phyloP scores from a whole-genome alignment of 169 alveolate genomes.

The Cryptosporidium viatorum region DNA sequence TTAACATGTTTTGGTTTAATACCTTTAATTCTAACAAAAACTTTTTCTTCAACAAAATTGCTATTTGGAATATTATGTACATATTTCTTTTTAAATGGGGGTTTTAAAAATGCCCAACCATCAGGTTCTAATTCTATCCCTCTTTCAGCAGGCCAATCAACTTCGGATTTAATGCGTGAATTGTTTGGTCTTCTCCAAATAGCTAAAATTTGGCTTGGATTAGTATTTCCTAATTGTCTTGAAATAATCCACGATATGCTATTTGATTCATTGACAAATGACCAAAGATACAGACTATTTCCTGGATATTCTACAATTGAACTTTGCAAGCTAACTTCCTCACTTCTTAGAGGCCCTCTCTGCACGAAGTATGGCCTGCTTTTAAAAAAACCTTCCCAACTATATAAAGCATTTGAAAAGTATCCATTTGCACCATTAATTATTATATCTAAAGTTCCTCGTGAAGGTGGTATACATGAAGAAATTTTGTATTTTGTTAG shows the following conservation, averaged over 20 bases:
- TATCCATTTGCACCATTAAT: conserved; percentile 71
- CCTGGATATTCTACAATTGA: conserved; percentile 72
- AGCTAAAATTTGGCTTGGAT: conserved; percentile 55
- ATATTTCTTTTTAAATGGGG: conserved; percentile 61
- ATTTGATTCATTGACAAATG: conserved; percentile 23
- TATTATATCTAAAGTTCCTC: conserved; percentile 47
- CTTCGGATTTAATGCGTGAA: conserved; percentile 42
- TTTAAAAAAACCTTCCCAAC: conserved; percentile 70
- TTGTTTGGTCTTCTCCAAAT: conserved; percentile 52
- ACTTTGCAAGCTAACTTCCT: conserved; percentile 50
- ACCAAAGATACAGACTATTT: conserved; percentile 52
- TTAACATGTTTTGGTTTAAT: conserved; percentile 39
- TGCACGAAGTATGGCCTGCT: conserved; percentile 67
- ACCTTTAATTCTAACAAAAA: conserved; percentile 39
- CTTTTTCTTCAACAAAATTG: conserved; percentile 28
- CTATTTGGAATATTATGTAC: conserved; percentile 47
- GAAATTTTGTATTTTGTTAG: conserved; percentile 47
- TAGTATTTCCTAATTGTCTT: conserved; percentile 60
- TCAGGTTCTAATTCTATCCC: conserved; percentile 72
- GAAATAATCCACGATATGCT: conserved; percentile 44
- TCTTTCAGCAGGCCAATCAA: conserved; percentile 74
- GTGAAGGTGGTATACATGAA: conserved; percentile 68
- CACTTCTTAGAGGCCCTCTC: conserved; percentile 61
- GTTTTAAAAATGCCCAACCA: conserved; percentile 66
- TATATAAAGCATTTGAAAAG: conserved; percentile 49